phyloP scores from a whole-genome alignment of 352 stramenopile species.

The Pythium rishiriense region DNA sequence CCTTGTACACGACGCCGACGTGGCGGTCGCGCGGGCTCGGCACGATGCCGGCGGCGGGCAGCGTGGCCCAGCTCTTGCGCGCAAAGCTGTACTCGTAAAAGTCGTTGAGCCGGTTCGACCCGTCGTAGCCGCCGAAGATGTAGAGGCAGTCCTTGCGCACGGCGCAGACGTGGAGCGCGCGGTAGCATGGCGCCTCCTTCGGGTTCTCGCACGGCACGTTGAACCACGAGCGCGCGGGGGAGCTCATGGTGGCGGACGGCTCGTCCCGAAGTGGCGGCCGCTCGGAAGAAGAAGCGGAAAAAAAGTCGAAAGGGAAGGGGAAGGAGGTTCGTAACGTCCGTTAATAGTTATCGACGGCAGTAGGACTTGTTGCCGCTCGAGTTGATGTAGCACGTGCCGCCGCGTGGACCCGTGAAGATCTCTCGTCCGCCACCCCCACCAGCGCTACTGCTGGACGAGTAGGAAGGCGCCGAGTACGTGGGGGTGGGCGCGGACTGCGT shows the following conservation, averaged over 20 bases:
- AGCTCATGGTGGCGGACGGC: constrained; percentile 28
- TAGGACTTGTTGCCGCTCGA: constrained; percentile 1
- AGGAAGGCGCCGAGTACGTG: not conserved
- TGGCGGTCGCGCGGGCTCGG: constrained; percentile 94
- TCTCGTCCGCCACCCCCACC: not conserved
- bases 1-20: constrained; percentile 91
- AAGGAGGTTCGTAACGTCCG: constrained; percentile 14
- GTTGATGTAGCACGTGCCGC: constrained; percentile 2
- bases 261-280: not conserved
- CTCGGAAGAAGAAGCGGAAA: not conserved
- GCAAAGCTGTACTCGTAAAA: constrained; percentile 94
- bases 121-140: constrained; percentile 93
- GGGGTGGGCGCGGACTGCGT: not conserved
- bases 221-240: constrained; percentile 62
- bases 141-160: constrained; percentile 93
- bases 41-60: constrained; percentile 59
- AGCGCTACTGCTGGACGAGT: not conserved
- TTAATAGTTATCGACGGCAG: not conserved
- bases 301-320: not conserved
- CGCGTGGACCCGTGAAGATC: not conserved
- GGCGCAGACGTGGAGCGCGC: constrained; percentile 93
- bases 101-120: constrained; percentile 91
- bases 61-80: constrained; percentile 72
- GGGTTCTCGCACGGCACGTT: constrained; percentile 80
- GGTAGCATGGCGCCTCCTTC: constrained; percentile 84